Evolutionary conservation across 2,329 filamentous ascomycete genomes (phyloP).

Genomic region (Monosporascus sp.): DNA sequence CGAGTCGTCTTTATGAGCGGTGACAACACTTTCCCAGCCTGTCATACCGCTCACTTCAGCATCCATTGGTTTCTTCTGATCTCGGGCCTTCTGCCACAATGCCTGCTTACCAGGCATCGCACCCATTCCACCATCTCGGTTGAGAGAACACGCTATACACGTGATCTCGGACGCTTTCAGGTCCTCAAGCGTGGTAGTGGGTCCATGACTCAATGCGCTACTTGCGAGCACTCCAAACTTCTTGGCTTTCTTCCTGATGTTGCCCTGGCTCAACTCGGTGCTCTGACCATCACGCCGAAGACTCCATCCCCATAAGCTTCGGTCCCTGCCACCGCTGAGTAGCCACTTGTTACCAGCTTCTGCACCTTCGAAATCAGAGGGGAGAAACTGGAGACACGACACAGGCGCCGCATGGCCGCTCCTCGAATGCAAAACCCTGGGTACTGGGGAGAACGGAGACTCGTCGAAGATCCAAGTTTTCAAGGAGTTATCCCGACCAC

Average conservation of each 20-base stretch:
- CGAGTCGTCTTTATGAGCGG: slow-evolving; percentile 79
- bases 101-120: slow-evolving; percentile 70
- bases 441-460: slow-evolving; percentile 79
- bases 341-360: slow-evolving; percentile 92
- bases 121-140: slow-evolving; percentile 91
- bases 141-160: slow-evolving; percentile 83
- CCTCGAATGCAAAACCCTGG: slow-evolving; percentile 76
- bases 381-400: slow-evolving; percentile 76
- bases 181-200: slow-evolving; percentile 61
- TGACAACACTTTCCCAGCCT: slow-evolving; percentile 96
- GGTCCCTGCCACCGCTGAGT: slow-evolving; percentile 80
- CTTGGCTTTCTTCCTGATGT: slow-evolving; percentile 81
- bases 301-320: slow-evolving; percentile 95
- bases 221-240: slow-evolving; percentile 69
- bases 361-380: slow-evolving; percentile 81
- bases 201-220: slow-evolving; percentile 50
- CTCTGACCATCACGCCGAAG: slow-evolving; percentile 91
- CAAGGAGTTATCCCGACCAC: slow-evolving; percentile 86
- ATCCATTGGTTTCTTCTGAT: slow-evolving; percentile 57
- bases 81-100: slow-evolving; percentile 76
- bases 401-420: slow-evolving; percentile 87
- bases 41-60: slow-evolving; percentile 71
- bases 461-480: slow-evolving; percentile 97
- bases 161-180: slow-evolving; percentile 90
- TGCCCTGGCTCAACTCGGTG: slow-evolving; percentile 86